Conservation (phyloP, 805 yeast genomes). For the Hanseniaspora pseudoguilliermondii region DNA sequence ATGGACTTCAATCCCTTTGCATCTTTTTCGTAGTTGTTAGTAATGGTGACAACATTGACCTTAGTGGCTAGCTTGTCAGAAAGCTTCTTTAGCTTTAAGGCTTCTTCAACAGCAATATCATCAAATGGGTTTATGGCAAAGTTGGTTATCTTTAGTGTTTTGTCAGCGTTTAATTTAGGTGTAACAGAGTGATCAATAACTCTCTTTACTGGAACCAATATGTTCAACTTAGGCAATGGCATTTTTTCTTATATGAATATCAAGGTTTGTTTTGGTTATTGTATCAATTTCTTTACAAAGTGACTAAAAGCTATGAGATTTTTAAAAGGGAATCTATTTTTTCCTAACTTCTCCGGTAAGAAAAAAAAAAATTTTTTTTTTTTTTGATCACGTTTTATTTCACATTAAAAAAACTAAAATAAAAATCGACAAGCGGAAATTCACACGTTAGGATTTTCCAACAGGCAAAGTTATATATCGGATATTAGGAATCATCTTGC, state of each 20-base stretch:
- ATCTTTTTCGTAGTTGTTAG: constrained; percentile 31
- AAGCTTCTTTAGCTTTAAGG: constrained; percentile 59
- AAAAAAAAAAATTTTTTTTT: no score
- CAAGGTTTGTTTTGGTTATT: no score
- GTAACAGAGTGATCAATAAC: constrained; percentile 88
- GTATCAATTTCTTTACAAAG: background rate
- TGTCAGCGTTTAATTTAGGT: constrained; percentile 75
- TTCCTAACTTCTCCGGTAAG: no score
- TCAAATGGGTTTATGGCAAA: constrained; percentile 93
- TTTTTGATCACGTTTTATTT: no score
- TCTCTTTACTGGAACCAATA: constrained; percentile 87
- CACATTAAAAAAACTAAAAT: no score
- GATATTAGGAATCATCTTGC: no score
- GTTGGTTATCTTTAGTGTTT: constrained; percentile 65
- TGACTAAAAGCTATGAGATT: background rate
- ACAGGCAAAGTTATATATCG: no score
- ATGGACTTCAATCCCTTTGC: constrained; percentile 77
- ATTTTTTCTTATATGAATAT: background rate
- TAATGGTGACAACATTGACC: constrained; percentile 78
- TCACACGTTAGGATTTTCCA: no score
- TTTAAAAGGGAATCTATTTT: background rate
- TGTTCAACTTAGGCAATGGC: constrained; percentile 23
- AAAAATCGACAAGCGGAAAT: no score
- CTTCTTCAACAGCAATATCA: constrained; percentile 96
- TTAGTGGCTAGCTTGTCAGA: constrained; percentile 57